Percentiles rank a stretch among this genome's conserved stretches.
These are phyloP conservation scores for Gymnopilus junonius DNA, from an alignment of 768 basidiomycete species.

Conservation along the genomic window DNA sequence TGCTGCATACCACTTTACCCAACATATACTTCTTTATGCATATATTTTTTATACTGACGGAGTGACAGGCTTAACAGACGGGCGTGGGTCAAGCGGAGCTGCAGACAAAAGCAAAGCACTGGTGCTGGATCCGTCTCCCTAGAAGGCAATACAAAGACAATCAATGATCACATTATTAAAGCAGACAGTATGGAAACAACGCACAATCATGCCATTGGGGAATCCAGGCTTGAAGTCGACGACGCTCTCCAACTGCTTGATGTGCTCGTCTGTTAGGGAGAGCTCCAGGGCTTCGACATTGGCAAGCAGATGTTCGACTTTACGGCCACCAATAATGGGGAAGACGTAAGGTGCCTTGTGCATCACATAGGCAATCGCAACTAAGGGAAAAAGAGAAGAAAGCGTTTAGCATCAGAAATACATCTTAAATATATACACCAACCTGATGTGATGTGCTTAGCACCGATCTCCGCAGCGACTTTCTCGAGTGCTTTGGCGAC, in stretches of 20 bases:
- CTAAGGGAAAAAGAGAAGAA: slow-evolving; percentile 22
- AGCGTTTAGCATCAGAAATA: not conserved
- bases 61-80: not conserved
- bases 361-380: slow-evolving; percentile 59
- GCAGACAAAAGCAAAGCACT: not conserved
- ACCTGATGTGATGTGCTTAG: slow-evolving; percentile 52
- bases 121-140: slow-evolving; percentile 6
- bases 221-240: slow-evolving; percentile 53
- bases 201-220: slow-evolving; percentile 37
- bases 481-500: slow-evolving; percentile 50
- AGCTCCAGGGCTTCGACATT: slow-evolving; percentile 58
- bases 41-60: no score
- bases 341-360: slow-evolving; percentile 60
- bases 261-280: slow-evolving; percentile 48
- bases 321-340: slow-evolving; percentile 56
- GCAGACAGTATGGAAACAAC: slow-evolving; percentile 8
- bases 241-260: slow-evolving; percentile 46
- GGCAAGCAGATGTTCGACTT: slow-evolving; percentile 52
- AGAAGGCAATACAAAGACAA: not conserved
- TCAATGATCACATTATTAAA: no score
- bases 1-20: no score
- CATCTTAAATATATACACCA: not conserved
- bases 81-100: not conserved
- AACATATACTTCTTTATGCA: no score
- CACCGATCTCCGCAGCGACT: slow-evolving; percentile 54